Evolutionary conservation across 78 protist genomes (phyloP).

Genomic region (Protostelium mycophagum): DNA sequence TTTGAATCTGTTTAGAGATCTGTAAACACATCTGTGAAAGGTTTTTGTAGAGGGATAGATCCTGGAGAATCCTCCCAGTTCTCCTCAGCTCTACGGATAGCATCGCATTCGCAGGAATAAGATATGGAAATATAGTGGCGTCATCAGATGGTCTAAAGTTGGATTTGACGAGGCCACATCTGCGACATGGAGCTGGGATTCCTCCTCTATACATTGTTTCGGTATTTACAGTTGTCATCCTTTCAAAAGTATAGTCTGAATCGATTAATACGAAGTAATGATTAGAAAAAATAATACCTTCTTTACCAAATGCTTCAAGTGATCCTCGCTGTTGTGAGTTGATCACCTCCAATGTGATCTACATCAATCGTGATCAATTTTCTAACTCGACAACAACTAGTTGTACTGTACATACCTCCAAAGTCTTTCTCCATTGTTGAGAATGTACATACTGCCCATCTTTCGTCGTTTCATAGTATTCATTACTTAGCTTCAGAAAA

Average conservation of each 20-base stretch:
- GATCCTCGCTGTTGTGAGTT: background rate
- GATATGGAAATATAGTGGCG: constrained; percentile 12
- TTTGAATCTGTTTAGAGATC: background rate
- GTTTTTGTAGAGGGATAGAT: background rate
- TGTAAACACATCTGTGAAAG: background rate
- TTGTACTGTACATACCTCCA: too few relatives aligned
- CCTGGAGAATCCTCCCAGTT: background rate
- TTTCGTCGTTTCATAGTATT: background rate
- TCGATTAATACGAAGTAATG: background rate
- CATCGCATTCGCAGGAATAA: constrained; percentile 50
- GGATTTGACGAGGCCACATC: constrained; percentile 16
- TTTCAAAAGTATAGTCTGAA: background rate
- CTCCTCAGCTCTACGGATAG: constrained; percentile 7
- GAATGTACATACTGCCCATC: background rate
- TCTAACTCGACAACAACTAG: too few relatives aligned
- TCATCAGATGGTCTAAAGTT: constrained; percentile 54
- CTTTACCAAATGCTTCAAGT: background rate
- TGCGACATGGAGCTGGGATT: background rate
- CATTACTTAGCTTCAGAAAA: background rate
- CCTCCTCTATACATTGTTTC: background rate
- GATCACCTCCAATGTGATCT: background rate
- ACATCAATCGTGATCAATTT: background rate
- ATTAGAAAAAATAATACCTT: background rate
- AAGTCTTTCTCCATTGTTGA: background rate
- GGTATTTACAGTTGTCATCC: background rate